A percentile compares a stretch with the other conserved stretches of the same genome.
Conservation (phyloP, 2,329 filamentous ascomycete species). For the Ceratocystis cubensis region DNA sequence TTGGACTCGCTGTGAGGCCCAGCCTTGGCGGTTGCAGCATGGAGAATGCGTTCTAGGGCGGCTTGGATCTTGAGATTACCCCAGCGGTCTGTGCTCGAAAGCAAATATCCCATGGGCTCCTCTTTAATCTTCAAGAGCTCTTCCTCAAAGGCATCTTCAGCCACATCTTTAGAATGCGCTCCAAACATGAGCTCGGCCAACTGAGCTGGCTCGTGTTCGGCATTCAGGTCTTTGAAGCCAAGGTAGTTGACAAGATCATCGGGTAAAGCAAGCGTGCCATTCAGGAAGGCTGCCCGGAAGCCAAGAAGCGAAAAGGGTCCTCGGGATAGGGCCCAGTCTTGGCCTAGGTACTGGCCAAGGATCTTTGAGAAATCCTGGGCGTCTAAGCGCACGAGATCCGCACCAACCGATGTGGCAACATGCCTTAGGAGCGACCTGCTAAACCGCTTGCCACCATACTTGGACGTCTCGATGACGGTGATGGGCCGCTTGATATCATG, state of each 20-base stretch:
- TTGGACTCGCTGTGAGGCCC: slow-evolving; percentile 27
- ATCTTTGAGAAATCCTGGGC: slow-evolving; percentile 59
- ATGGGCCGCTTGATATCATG: slow-evolving; percentile 29
- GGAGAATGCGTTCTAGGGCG: slow-evolving; percentile 44
- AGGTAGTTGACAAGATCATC: slow-evolving; percentile 26
- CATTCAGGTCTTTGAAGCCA: slow-evolving; percentile 23
- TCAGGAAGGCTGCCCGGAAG: slow-evolving; percentile 43
- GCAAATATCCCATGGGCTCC: slow-evolving; percentile 26
- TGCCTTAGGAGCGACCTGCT: slow-evolving; percentile 45
- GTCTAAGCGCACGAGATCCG: slow-evolving; percentile 56
- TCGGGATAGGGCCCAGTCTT: slow-evolving; percentile 39
- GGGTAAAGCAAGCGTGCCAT: slow-evolving; percentile 35
- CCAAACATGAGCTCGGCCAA: slow-evolving; percentile 19
- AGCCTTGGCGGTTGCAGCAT: slow-evolving; percentile 33
- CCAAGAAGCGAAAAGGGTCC: slow-evolving; percentile 43
- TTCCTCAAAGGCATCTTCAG: slow-evolving; percentile 30
- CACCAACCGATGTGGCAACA: slow-evolving; percentile 46
- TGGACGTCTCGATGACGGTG: slow-evolving; percentile 30
- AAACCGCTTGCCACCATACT: slow-evolving; percentile 31
- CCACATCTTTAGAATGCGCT: slow-evolving; percentile 12
- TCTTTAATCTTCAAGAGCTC: slow-evolving; percentile 35
- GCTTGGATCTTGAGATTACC: slow-evolving; percentile 49
- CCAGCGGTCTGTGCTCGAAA: slow-evolving; percentile 39
- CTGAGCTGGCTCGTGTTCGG: slow-evolving; percentile 26
- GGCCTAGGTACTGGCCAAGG: slow-evolving; percentile 56